phyloP scores from a whole-genome alignment of 2,329 filamentous ascomycete genomes.

The Cladosporium sphaerospermum region DNA sequence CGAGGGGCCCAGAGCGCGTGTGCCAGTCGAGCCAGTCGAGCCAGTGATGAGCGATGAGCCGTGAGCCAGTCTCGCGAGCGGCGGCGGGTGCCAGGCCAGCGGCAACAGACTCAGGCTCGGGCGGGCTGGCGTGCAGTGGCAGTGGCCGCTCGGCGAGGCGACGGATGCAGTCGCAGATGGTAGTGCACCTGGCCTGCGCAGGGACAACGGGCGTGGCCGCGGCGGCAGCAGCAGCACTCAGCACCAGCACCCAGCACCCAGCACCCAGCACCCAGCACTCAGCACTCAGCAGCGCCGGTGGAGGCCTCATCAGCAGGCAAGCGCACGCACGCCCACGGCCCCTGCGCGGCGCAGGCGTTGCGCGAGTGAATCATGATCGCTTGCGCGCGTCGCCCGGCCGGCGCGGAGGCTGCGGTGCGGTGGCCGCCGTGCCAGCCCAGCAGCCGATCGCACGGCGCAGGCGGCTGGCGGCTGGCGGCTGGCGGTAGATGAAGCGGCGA shows the following conservation, averaged over 20 bases:
- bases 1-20: too few relatives aligned
- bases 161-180: too few relatives aligned
- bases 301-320: neutral
- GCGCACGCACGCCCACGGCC: neutral
- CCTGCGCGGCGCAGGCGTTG: conserved; percentile 3
- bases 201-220: neutral
- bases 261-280: neutral
- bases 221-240: neutral
- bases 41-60: too few relatives aligned
- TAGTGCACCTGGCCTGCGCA: neutral
- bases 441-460: too few relatives aligned
- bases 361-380: conserved; percentile 4
- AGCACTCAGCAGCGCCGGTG: neutral
- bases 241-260: neutral
- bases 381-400: neutral
- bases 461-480: too few relatives aligned
- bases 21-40: too few relatives aligned
- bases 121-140: too few relatives aligned
- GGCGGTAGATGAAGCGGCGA: conserved; percentile 4
- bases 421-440: too few relatives aligned
- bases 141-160: too few relatives aligned
- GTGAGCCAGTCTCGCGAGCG: neutral
- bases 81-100: neutral
- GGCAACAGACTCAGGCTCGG: too few relatives aligned
- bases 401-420: too few relatives aligned